Percentiles rank a stretch among this genome's conserved stretches.
These are phyloP conservation scores for Trametes punicea DNA, from an alignment of 768 basidiomycete genomes.

Conservation along the genomic window DNA sequence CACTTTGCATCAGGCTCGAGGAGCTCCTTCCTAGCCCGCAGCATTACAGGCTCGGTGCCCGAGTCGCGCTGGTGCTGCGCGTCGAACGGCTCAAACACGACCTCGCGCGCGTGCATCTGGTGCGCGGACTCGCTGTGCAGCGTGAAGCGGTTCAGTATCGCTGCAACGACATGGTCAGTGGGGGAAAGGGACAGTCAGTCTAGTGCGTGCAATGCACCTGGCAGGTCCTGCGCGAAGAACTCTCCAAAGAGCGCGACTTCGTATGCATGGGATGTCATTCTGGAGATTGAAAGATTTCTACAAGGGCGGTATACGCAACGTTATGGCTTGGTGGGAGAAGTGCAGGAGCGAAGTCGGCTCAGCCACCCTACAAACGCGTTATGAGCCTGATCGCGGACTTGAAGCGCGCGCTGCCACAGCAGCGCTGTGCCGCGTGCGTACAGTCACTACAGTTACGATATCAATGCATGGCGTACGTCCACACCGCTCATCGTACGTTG, in stretches of 20 bases:
- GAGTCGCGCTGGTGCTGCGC: constrained; percentile 57
- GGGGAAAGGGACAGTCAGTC: not conserved
- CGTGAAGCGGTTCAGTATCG: constrained; percentile 78
- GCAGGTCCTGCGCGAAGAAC: constrained; percentile 71
- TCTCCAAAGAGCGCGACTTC: constrained; percentile 83
- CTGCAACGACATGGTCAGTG: constrained; percentile 30
- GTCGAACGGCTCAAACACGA: constrained; percentile 80
- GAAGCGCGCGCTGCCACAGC: not conserved
- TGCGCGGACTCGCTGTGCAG: constrained; percentile 76
- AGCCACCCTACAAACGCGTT: no score
- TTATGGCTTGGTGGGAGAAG: no score
- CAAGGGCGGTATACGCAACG: not conserved
- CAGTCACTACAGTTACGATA: no score
- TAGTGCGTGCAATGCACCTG: constrained; percentile 14
- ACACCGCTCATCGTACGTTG: no score
- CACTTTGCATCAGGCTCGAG: constrained; percentile 60
- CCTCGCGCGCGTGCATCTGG: constrained; percentile 69
- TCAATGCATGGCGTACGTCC: no score
- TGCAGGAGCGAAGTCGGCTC: not conserved
- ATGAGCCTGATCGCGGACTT: not conserved
- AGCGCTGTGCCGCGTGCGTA: not conserved
- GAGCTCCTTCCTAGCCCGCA: constrained; percentile 76
- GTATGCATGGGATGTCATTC: constrained; percentile 50
- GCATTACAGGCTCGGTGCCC: constrained; percentile 61
- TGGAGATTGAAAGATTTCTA: not conserved